A percentile compares a stretch with the other conserved stretches of the same genome.
phyloP scores from a whole-genome alignment of 305 asterid species.

The Lippia alba region DNA sequence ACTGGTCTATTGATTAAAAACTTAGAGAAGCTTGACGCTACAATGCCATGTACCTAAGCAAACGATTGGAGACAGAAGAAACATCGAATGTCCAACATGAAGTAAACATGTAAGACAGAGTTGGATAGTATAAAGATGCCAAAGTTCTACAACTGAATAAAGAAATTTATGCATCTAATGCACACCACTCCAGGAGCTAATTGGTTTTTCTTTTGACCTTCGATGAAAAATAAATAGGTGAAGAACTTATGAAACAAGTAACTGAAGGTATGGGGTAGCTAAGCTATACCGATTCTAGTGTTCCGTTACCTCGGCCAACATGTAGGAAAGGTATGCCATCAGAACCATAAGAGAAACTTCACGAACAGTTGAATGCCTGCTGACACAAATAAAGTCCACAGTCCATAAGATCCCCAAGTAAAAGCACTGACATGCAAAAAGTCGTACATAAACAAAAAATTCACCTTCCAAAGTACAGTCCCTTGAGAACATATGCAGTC shows the following conservation, averaged over 20 bases:
- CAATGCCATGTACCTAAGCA: not conserved
- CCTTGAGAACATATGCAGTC: slow-evolving; percentile 75
- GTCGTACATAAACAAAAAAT: slow-evolving; percentile 18
- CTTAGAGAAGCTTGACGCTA: not conserved
- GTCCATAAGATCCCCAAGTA: slow-evolving; percentile 25
- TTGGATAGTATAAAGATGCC: not conserved
- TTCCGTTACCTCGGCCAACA: slow-evolving; percentile 86
- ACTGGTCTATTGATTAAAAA: not conserved
- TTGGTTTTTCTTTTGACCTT: not conserved
- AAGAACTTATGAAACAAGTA: slow-evolving; percentile 6
- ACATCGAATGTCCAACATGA: not conserved
- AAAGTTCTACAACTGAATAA: not conserved
- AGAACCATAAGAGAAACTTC: slow-evolving; percentile 88
- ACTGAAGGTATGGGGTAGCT: not conserved
- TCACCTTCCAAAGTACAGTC: slow-evolving; percentile 84
- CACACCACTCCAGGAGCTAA: not conserved
- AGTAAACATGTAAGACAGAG: slow-evolving; percentile 19
- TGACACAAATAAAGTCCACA: slow-evolving; percentile 35
- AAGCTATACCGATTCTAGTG: slow-evolving; percentile 22
- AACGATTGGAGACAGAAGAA: not conserved
- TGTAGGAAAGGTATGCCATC: slow-evolving; percentile 96
- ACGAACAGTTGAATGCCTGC: slow-evolving; percentile 89
- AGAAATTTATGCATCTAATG: not conserved
- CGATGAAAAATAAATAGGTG: not conserved
- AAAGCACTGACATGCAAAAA: not conserved